Conservation (phyloP, 768 basidiomycete genomes). For the Pulveroboletus sp. region DNA sequence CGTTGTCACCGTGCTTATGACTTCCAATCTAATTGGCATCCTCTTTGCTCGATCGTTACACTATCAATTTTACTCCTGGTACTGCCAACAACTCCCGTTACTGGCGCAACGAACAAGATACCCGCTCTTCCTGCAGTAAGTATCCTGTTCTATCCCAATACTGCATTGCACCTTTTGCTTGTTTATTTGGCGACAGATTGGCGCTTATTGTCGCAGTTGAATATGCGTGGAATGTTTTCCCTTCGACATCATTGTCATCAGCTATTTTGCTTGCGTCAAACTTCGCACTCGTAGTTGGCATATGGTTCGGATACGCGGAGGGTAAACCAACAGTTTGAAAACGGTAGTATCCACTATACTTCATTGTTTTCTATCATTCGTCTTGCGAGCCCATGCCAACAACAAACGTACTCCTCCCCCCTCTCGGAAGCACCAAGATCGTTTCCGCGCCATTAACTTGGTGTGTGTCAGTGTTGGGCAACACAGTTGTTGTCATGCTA, state of each 20-base stretch:
- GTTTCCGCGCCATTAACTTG: slow-evolving; percentile 84
- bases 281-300: slow-evolving; percentile 47
- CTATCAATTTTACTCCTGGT: slow-evolving; percentile 99
- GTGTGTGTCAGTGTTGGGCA: slow-evolving; percentile 74
- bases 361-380: slow-evolving; percentile 7
- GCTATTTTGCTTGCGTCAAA: slow-evolving; percentile 51
- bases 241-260: slow-evolving; percentile 72
- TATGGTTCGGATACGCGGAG: slow-evolving; percentile 50
- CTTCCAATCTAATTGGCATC: slow-evolving; percentile 90
- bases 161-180: slow-evolving; percentile 2
- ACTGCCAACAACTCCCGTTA: slow-evolving; percentile 87
- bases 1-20: slow-evolving; percentile 78
- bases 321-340: slow-evolving; percentile 23
- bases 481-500: slow-evolving; percentile 52
- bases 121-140: slow-evolving; percentile 61
- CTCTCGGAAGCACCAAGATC: slow-evolving; percentile 78
- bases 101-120: slow-evolving; percentile 72
- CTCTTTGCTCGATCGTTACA: slow-evolving; percentile 91
- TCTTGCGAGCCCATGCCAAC: slow-evolving; percentile 60
- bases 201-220: slow-evolving; percentile 62
- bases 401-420: slow-evolving; percentile 78
- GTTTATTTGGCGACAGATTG: slow-evolving; percentile 42
- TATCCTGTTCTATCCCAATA: slow-evolving; percentile 8
- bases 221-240: slow-evolving; percentile 87
- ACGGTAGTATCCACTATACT: neutral